Base-by-base conservation (phyloP, 495 filamentous ascomycete genomes). In the Xylaria intraflava region DNA sequence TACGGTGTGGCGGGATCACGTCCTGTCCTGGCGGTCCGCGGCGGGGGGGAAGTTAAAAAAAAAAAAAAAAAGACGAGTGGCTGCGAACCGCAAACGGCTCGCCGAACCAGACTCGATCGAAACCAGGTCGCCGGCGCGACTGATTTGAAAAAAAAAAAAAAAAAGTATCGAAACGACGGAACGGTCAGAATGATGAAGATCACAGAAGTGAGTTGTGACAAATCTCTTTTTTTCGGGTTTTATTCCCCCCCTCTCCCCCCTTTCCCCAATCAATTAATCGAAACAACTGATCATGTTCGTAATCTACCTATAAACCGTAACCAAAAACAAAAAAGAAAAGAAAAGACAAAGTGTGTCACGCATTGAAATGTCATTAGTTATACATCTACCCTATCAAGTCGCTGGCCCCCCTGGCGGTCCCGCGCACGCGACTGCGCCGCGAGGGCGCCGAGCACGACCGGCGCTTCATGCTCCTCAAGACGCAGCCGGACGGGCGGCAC, bases 301-400 rank as follows among this genome's bases (percentile, higher is more conserved):
- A n/a, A n/a, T n/a, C n/a, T n/a, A n/a, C n/a, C n/a, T n/a, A n/a
- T n/a, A n/a, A n/a, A n/a, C n/a, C n/a, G n/a, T n/a, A n/a, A n/a
- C n/a, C n/a, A n/a, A n/a, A n/a, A n/a, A n/a, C n/a, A n/a, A n/a
- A n/a, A n/a, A n/a, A n/a, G n/a, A n/a, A n/a, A n/a, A n/a, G n/a
- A n/a, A n/a, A n/a, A n/a, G 17, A 22, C 22, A 46, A 12, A 14
- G 24, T 31, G 36, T 42, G 6, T 31, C 49, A 33, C 19, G 17
- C 17, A 12, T n/a, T 7, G 4, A 30, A 50, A 41, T 11, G n/a
- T n/a, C 3, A 19, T 43, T 61, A 93, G 86, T 77, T 96, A 29
- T 93, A 88, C 69, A 76, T 87, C 38, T 94, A 95, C 65, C 90
- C 91, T 50, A 87, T 96, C 72, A 96, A 95, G 62, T 89, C 84